phyloP scores from a whole-genome alignment of 1,284 basidiomycete genomes.

The Papiliotrema nemorosa region DNA sequence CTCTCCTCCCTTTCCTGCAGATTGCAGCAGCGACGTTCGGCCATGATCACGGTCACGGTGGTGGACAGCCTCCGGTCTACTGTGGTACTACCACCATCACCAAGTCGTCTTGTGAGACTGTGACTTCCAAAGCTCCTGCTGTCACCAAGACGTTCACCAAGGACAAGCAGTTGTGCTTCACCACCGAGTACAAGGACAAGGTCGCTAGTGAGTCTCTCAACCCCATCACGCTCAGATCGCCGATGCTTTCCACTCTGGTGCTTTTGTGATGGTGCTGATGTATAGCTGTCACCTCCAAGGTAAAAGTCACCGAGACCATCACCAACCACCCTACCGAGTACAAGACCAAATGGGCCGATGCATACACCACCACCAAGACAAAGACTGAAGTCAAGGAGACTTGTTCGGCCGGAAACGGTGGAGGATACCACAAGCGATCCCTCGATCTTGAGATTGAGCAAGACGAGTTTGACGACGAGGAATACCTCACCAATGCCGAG shows the following conservation, averaged over 20 bases:
- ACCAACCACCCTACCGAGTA: neutral
- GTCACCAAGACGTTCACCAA: conserved; percentile 6
- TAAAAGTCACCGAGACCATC: conserved; percentile 3
- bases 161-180: conserved; percentile 4
- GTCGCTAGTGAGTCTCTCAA: neutral
- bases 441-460: neutral
- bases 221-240: neutral
- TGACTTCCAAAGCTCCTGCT: neutral
- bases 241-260: neutral
- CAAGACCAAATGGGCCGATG: neutral
- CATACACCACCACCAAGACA: conserved; percentile 2
- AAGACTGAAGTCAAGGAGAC: neutral
- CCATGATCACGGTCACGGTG: neutral
- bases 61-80: neutral
- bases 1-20: neutral
- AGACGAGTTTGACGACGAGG: neutral
- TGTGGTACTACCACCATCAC: conserved; percentile 4
- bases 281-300: conserved; percentile 2
- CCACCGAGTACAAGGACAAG: conserved; percentile 1
- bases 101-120: neutral
- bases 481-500: conserved; percentile 7
- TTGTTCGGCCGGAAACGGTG: neutral
- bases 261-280: too few species aligned
- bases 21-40: neutral
- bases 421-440: neutral